phyloP scores from a whole-genome alignment of 78 protist species.

The Tieghemostelium lacteum region DNA sequence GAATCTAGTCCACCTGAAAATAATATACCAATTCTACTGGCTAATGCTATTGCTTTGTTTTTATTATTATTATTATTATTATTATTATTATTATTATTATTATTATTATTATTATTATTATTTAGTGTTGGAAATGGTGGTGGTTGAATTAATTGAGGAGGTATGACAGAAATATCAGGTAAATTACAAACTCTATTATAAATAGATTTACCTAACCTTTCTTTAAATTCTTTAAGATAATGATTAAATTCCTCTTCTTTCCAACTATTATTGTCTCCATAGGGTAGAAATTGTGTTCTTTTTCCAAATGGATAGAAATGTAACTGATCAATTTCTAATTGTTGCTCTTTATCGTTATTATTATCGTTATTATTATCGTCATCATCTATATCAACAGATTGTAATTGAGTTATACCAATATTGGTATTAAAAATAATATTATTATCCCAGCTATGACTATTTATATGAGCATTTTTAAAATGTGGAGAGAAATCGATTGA shows the following conservation, averaged over 20 bases:
- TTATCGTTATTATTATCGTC: constrained; percentile 16
- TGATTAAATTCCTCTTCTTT: not conserved
- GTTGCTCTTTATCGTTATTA: not conserved
- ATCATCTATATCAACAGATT: constrained; percentile 29
- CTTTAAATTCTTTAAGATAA: constrained; percentile 28
- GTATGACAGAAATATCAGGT: not conserved
- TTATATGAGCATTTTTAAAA: not conserved
- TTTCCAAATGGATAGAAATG: constrained; percentile 77
- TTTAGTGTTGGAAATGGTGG: constrained; percentile 5
- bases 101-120: no score
- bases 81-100: no score
- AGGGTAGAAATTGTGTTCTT: constrained; percentile 26
- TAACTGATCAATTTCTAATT: constrained; percentile 26
- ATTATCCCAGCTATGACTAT: constrained; percentile 59
- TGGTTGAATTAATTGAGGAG: constrained; percentile 40
- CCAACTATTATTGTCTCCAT: not conserved
- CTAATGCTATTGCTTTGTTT: constrained; percentile 21
- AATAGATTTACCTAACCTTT: constrained; percentile 13
- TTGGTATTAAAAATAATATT: not conserved
- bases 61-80: no score
- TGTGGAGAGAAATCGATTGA: constrained; percentile 50
- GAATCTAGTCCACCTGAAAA: constrained; percentile 90
- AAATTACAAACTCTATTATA: constrained; percentile 9
- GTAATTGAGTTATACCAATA: constrained; percentile 49
- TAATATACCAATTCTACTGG: constrained; percentile 66